phyloP scores from a whole-genome alignment of 352 stramenopile genomes.

The Thalassiosira sp. region DNA sequence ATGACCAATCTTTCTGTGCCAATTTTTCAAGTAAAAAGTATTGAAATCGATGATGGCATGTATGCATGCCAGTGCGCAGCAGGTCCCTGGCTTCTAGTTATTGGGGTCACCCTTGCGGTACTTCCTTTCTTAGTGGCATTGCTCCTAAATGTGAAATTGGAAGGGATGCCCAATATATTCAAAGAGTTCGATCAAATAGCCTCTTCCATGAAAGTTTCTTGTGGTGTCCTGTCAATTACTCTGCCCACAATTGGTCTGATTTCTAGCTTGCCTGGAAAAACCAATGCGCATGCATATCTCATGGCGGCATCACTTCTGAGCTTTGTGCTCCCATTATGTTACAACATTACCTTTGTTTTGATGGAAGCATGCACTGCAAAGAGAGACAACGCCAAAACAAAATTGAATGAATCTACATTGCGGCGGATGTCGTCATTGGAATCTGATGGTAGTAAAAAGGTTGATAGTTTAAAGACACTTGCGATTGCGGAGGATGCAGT shows the following conservation, averaged over 20 bases:
- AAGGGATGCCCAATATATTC: conserved; percentile 6
- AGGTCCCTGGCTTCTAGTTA: conserved; percentile 2
- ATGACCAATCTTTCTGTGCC: conserved; percentile 14
- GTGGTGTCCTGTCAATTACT: conserved; percentile 3
- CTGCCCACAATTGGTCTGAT: conserved; percentile 16
- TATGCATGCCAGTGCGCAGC: conserved; percentile 3
- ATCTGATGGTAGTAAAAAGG: background rate
- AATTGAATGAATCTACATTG: background rate
- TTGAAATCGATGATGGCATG: conserved; percentile 6
- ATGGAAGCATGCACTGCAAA: background rate
- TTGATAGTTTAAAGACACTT: conserved; percentile 2
- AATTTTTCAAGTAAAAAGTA: conserved; percentile 3
- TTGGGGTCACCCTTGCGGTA: conserved; percentile 11
- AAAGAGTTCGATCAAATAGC: conserved; percentile 13
- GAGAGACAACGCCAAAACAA: conserved; percentile 5
- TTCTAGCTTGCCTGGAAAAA: too few species aligned
- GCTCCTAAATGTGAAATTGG: conserved; percentile 8
- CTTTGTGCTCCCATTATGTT: conserved; percentile 22
- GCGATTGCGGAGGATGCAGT: conserved; percentile 2
- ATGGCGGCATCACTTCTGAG: conserved; percentile 16
- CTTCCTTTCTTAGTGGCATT: conserved; percentile 16
- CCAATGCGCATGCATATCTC: conserved; percentile 20
- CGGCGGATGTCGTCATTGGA: background rate
- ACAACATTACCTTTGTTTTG: conserved; percentile 10
- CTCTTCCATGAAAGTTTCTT: conserved; percentile 4